Evolutionary conservation across 2,329 filamentous ascomycete species (phyloP), one percentile per base, ranked within the genome.

Genomic region (Rhinocladiella mackenziei): DNA sequence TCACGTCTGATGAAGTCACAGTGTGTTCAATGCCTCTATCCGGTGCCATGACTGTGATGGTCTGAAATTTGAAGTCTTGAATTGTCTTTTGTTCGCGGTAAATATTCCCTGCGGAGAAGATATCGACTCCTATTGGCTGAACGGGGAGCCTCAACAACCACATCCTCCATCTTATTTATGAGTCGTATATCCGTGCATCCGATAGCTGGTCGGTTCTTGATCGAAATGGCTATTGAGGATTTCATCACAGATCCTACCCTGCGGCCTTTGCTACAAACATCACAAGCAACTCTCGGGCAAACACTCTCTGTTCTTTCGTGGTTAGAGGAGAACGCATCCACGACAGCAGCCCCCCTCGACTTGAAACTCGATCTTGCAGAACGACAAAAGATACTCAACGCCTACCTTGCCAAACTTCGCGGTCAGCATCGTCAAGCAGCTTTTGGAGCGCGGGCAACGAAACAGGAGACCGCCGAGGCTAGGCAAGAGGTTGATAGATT

Each of bases 401-500:
- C 88, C 43, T 83, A 87, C 57, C 77, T 95, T 7, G 80, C 86
- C 1, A 83, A 86, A 54, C 75, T 95, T 13, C 85, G 91, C 43
- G 85, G 85, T 9, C 74, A 92, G 19, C 91, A 96, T 63, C 82
- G 92, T 19, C 77, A 84, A 53, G 88, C 89, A 7, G 81, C 89
- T 54, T 77, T 95, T 57, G 76, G 80, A 20, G 86, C 89, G 20
- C 81, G 92, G 54, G 81, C 88, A 56, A 95, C 89, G 10, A 97
- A 97, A 65, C 75, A 84, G 40, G 74, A 80, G 56, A 97, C 92
- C 1, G 84, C 87, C 20, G 88, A 95, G 64, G 86, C 85, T 36
- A 81, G 89, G 36, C 86, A 91, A 58, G 88, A 95, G 66, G 88
- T 97, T 53, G 92, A 98, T 63, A 80, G 83, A 37, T 74, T 98